These are phyloP conservation scores for Tulasnella calospora DNA, from an alignment of 768 basidiomycete genomes.

Conservation along the genomic window DNA sequence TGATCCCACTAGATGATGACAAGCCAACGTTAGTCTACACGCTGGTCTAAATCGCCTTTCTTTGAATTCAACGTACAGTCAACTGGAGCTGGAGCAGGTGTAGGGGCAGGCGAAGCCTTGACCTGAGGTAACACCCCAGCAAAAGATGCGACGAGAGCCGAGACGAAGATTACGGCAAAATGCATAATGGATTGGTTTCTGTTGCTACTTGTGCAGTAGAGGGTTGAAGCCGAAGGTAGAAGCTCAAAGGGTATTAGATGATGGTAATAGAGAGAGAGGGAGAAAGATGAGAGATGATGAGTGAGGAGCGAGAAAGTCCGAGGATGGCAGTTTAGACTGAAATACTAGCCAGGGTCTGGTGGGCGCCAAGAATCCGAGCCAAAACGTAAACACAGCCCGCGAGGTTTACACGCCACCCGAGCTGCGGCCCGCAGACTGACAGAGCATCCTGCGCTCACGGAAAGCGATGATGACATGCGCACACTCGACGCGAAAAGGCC, in stretches of 20 bases:
- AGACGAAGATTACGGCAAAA: not conserved
- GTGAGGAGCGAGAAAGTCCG: not conserved
- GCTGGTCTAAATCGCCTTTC: not conserved
- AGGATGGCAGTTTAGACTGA: not conserved
- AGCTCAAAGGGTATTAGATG: not conserved
- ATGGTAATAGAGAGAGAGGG: not conserved
- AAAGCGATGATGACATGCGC: not conserved
- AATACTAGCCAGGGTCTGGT: not conserved
- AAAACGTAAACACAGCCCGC: not conserved
- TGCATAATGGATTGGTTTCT: not conserved
- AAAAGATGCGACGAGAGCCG: not conserved
- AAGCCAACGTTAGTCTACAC: not conserved
- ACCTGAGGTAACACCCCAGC: not conserved
- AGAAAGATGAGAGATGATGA: not conserved
- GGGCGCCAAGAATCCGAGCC: not conserved
- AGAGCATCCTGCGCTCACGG: not conserved
- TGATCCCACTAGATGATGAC: not conserved
- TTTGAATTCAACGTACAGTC: not conserved
- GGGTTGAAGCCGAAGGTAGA: not conserved
- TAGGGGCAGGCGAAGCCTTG: not conserved
- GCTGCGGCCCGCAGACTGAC: not conserved
- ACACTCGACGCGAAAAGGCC: not conserved
- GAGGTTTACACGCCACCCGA: not conserved
- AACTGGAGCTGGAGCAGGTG: not conserved
- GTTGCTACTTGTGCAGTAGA: slow-evolving; percentile 1